phyloP scores from a whole-genome alignment of 2,329 filamentous ascomycete genomes.

The Aureobasidium uvarum region DNA sequence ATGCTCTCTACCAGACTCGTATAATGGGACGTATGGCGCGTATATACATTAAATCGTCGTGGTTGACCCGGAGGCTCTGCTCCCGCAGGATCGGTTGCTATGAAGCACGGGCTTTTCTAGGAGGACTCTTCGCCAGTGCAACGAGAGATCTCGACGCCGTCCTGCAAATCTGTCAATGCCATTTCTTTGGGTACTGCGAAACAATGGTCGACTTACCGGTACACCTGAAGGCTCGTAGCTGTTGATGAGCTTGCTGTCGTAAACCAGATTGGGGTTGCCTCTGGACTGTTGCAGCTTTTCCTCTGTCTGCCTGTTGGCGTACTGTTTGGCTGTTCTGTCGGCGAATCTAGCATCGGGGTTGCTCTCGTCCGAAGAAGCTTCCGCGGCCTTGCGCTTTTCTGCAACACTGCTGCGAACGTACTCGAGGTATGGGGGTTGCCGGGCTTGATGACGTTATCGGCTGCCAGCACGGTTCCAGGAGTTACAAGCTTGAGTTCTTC shows the following conservation, averaged over 20 bases:
- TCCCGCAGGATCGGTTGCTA: conserved; percentile 14
- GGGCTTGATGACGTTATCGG: conserved; percentile 70
- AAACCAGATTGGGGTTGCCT: conserved; percentile 65
- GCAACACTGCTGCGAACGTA: conserved; percentile 66
- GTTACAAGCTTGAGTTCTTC: conserved; percentile 66
- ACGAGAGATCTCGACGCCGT: conserved; percentile 64
- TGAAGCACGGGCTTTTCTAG: conserved; percentile 22
- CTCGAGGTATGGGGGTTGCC: conserved; percentile 69
- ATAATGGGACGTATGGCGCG: conserved; percentile 13
- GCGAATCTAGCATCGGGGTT: conserved; percentile 44
- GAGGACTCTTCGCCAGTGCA: conserved; percentile 48
- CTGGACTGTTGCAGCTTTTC: conserved; percentile 44
- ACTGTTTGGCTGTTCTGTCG: conserved; percentile 51
- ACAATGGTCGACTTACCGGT: conserved; percentile 52
- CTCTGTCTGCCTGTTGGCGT: conserved; percentile 48
- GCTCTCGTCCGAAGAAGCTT: conserved; percentile 34
- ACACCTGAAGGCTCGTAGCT: conserved; percentile 68
- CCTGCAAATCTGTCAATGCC: conserved; percentile 44
- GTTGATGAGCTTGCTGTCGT: conserved; percentile 62
- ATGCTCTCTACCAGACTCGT: background rate
- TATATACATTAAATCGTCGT: conserved; percentile 22
- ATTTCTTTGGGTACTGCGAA: background rate
- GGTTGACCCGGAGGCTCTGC: conserved; percentile 8
- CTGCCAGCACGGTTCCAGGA: conserved; percentile 62
- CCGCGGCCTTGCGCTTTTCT: conserved; percentile 55